Base-by-base conservation (phyloP, 2,329 filamentous ascomycete species). In the Pseudogymnoascus sp. region DNA sequence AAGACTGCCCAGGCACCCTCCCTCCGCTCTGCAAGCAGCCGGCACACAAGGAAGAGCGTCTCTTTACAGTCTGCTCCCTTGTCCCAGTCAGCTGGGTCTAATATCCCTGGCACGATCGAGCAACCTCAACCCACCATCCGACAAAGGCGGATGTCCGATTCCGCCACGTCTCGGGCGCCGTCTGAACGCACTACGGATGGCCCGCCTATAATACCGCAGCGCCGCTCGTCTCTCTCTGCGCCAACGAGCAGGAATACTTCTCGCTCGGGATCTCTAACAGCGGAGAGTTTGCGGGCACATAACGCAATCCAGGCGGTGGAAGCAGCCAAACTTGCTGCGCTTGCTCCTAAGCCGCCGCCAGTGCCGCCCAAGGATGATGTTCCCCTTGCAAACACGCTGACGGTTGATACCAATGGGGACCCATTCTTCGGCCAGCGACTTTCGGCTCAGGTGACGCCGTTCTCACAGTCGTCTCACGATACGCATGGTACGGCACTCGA, bases 221-320 rank as follows among this genome's bases (percentile, higher is more conserved):
- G 84, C 44, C 80, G 80, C 41, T 86, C 85, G 1, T 87, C 84
- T 12, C 74, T 87, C 6, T 87, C 85, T 3, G 84, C 84, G 1
- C 82, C 84, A 1, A 85, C 83, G 1, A 87, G 84, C 68, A 78
- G 82, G 41, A 84, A 84, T 66, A 75, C 71, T 5, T 84, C 81
- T 9, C 75, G 82, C 31, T 75, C 80, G 8, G 79, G 77, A 3
- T 87, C 84, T 0, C 69, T 86, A 63, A 86, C 84, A 4, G 75
- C 81, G 0, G 83, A 85, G 62, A 87, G 83, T 66, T 71, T 85
- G 36, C 80, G 79, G 62, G 78, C 81, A n/a, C 82, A 84, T 64
- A 81, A 82, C 66, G 75, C 42, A 25, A 42, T 29, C 2, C 25
- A 41, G 6, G 39, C 38, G 9, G 67, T 61, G 58, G 69, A 10